Evolutionary conservation across 768 basidiomycete genomes (phyloP).

Genomic region (Tremella mesenterica): DNA sequence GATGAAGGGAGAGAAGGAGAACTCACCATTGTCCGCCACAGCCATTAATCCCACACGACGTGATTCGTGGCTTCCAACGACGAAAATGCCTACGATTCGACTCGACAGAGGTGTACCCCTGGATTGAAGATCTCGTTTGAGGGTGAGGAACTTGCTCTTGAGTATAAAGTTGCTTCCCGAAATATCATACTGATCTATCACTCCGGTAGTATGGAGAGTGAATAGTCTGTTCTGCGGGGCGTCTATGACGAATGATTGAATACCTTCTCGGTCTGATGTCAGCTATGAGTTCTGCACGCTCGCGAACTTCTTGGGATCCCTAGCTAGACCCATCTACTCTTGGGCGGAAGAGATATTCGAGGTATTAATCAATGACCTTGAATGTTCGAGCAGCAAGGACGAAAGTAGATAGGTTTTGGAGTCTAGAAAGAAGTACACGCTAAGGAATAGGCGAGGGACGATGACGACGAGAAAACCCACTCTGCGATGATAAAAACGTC

Average conservation of each 20-base stretch:
- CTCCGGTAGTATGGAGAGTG: constrained; percentile 34
- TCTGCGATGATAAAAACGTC: constrained; percentile 56
- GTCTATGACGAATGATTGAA: constrained; percentile 38
- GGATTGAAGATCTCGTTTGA: constrained; percentile 4
- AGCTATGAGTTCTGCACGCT: too few species aligned
- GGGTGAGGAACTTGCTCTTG: constrained; percentile 12
- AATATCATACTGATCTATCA: constrained; percentile 34
- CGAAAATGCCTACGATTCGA: constrained; percentile 55
- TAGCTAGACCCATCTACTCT: too few species aligned
- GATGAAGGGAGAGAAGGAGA: too few species aligned
- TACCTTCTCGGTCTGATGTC: constrained; percentile 32
- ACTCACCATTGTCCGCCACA: constrained; percentile 57
- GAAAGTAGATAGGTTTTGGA: too few species aligned
- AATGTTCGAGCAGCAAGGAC: too few species aligned
- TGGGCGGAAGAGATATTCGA: too few species aligned
- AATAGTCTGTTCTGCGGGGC: constrained; percentile 36
- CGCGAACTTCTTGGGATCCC: too few species aligned
- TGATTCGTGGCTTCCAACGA: constrained; percentile 61
- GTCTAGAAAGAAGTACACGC: too few species aligned
- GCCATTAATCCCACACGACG: constrained; percentile 67
- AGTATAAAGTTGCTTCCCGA: constrained; percentile 17
- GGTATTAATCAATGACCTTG: too few species aligned
- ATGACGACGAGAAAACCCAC: too few species aligned
- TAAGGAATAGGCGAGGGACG: too few species aligned
- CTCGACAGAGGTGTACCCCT: constrained; percentile 1